Conservation (phyloP, 257 asterid genomes). For the Przewalskia tangutica region DNA sequence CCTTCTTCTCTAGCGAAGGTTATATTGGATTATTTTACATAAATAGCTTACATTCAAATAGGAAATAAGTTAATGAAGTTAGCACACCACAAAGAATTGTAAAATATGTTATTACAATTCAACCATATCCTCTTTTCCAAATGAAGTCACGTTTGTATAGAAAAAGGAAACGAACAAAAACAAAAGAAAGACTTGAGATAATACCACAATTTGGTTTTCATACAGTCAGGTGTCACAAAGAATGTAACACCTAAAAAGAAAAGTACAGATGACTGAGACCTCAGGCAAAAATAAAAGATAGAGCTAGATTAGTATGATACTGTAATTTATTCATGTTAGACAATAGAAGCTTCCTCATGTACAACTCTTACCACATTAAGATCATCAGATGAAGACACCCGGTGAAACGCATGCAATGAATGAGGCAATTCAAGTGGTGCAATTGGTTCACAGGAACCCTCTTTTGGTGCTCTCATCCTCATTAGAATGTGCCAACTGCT, state of each 20-base stretch:
- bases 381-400: constrained; percentile 47
- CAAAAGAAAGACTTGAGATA: background rate
- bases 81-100: background rate
- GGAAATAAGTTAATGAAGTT: background rate
- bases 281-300: background rate
- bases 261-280: background rate
- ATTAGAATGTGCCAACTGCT: constrained; percentile 84
- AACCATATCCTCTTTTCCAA: background rate
- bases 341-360: background rate
- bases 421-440: constrained; percentile 87
- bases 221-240: background rate
- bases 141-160: background rate
- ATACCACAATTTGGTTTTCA: background rate
- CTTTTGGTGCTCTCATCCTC: constrained; percentile 64
- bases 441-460: constrained; percentile 65
- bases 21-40: background rate
- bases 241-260: background rate
- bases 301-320: background rate
- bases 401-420: constrained; percentile 67
- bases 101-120: background rate
- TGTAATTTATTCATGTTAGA: background rate
- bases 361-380: constrained; percentile 46
- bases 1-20: background rate
- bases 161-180: background rate
- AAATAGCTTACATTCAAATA: background rate